Evolutionary conservation across 805 yeast genomes (phyloP).

Genomic region (Starmerella ratchasimensis): DNA sequence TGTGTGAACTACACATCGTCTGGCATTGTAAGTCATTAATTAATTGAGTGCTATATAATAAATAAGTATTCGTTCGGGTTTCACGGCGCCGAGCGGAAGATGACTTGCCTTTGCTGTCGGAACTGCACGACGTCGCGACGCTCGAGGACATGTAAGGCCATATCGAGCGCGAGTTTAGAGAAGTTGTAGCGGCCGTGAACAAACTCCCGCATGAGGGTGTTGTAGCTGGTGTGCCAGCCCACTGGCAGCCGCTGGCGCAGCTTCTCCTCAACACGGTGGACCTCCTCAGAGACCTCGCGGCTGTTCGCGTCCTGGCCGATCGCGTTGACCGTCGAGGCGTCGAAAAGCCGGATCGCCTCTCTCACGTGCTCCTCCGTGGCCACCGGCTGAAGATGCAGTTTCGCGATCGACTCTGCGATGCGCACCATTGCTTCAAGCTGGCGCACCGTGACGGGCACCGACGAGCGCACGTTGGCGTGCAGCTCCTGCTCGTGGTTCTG

Average conservation of each 20-base stretch:
- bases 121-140: conserved; percentile 77
- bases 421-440: conserved; percentile 95
- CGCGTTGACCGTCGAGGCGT: conserved; percentile 97
- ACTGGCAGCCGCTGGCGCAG: conserved; percentile 82
- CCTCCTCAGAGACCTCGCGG: conserved; percentile 40
- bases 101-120: conserved; percentile 72
- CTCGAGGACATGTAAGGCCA: conserved; percentile 65
- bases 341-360: conserved; percentile 86
- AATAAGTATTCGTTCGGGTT: background rate
- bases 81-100: conserved; percentile 60
- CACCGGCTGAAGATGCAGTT: conserved; percentile 63
- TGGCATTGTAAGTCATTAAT: background rate
- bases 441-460: conserved; percentile 94
- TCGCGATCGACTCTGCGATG: conserved; percentile 87
- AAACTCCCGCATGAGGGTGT: conserved; percentile 70
- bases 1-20: background rate
- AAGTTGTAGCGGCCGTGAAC: conserved; percentile 30
- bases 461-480: conserved; percentile 73
- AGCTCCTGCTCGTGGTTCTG: conserved; percentile 69
- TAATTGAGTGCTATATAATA: background rate
- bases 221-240: conserved; percentile 89
- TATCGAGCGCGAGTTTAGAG: conserved; percentile 47
- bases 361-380: conserved; percentile 85
- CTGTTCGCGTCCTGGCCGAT: conserved; percentile 45
- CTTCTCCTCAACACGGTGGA: conserved; percentile 67